A percentile compares a stretch with the other conserved stretches of the same genome.
Evolutionary conservation across 2,329 filamentous ascomycete genomes (phyloP).

Genomic region (Xylaria arbuscula): DNA sequence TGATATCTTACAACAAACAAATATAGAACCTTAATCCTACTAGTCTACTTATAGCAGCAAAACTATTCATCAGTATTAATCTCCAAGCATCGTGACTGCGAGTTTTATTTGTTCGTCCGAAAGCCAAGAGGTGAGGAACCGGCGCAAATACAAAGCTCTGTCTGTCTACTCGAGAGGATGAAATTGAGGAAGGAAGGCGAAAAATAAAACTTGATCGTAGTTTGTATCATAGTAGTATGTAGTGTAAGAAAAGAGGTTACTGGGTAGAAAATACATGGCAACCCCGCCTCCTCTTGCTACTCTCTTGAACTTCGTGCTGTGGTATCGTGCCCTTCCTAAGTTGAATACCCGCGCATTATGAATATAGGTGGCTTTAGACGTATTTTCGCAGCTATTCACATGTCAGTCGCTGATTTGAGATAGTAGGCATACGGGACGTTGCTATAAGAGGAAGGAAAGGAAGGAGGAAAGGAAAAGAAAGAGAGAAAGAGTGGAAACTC

Average conservation of each 20-base stretch:
- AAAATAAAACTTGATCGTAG: constrained; percentile 11
- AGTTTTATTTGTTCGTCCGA: neutral
- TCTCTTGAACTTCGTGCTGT: neutral
- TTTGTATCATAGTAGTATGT: constrained; percentile 15
- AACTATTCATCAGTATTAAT: constrained; percentile 6
- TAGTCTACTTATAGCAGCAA: neutral
- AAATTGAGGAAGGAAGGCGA: too few relatives aligned
- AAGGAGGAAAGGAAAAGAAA: neutral
- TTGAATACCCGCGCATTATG: neutral
- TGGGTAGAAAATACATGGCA: constrained; percentile 6
- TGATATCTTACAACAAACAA: constrained; percentile 2
- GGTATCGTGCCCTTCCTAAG: neutral
- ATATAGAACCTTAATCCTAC: constrained; percentile 21
- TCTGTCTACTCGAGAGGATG: constrained; percentile 19
- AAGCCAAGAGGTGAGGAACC: neutral
- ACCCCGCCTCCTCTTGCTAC: constrained; percentile 1
- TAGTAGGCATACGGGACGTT: neutral
- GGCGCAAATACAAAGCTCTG: constrained; percentile 9
- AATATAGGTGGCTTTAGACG: constrained; percentile 17
- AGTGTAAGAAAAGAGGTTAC: neutral
- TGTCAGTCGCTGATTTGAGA: constrained; percentile 38
- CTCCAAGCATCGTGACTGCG: constrained; percentile 20
- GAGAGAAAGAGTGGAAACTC: constrained; percentile 60
- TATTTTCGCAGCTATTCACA: constrained; percentile 47
- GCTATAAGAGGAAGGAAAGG: neutral